Conservation (phyloP, 495 filamentous ascomycete species). For the Aspergillus conjunctus region DNA sequence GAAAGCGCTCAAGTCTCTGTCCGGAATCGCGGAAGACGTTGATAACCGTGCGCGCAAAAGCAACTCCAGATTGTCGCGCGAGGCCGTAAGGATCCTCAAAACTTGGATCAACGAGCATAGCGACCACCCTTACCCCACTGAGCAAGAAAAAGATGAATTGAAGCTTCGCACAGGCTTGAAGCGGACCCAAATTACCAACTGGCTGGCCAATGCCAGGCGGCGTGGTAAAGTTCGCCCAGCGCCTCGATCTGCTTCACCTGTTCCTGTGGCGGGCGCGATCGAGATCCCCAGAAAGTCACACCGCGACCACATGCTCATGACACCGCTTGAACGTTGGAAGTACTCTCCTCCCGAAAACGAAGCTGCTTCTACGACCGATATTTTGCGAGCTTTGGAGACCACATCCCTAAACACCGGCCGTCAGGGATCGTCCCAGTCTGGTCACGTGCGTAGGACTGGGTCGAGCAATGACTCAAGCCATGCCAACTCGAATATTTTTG, state of each 20-base stretch:
- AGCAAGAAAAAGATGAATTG: slow-evolving; percentile 75
- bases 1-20: slow-evolving; percentile 44
- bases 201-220: slow-evolving; percentile 83
- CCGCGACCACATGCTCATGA: slow-evolving; percentile 63
- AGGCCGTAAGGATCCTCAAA: slow-evolving; percentile 73
- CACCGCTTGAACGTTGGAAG: slow-evolving; percentile 84
- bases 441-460: slow-evolving; percentile 56
- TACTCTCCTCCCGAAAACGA: slow-evolving; percentile 85
- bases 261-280: slow-evolving; percentile 61
- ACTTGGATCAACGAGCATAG: slow-evolving; percentile 75
- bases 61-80: slow-evolving; percentile 68
- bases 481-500: slow-evolving; percentile 61
- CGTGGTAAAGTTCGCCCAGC: slow-evolving; percentile 68
- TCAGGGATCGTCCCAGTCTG: slow-evolving; percentile 38
- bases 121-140: slow-evolving; percentile 78
- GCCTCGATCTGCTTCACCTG: slow-evolving; percentile 58
- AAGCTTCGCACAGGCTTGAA: slow-evolving; percentile 72
- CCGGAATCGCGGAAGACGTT: slow-evolving; percentile 41
- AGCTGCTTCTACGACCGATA: slow-evolving; percentile 76
- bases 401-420: slow-evolving; percentile 57
- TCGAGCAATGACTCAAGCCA: slow-evolving; percentile 66
- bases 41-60: slow-evolving; percentile 53
- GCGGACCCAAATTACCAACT: slow-evolving; percentile 77
- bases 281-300: slow-evolving; percentile 61
- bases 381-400: slow-evolving; percentile 72